Conservation (phyloP, 2,329 filamentous ascomycete genomes). For the Xylaria digitata region DNA sequence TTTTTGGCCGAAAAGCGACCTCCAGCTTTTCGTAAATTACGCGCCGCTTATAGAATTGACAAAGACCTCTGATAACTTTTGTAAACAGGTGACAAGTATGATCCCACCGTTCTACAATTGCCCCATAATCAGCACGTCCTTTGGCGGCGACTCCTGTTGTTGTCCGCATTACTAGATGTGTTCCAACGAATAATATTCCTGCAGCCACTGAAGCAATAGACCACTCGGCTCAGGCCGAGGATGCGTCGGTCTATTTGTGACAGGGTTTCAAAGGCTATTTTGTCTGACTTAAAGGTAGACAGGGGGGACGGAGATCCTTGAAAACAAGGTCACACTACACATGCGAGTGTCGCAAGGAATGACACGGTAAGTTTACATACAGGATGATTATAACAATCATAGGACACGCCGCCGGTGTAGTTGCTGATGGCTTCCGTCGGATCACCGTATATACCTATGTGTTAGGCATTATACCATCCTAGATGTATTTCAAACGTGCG, state of each 20-base stretch:
- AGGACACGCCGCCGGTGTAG: neutral
- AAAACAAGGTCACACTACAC: constrained; percentile 16
- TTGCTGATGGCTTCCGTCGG: neutral
- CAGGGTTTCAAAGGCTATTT: constrained; percentile 49
- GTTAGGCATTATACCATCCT: neutral
- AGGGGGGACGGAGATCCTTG: constrained; percentile 23
- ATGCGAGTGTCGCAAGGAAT: constrained; percentile 8
- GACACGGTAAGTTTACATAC: neutral
- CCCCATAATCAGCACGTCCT: neutral
- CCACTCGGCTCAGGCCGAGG: constrained; percentile 49
- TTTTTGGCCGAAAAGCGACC: neutral
- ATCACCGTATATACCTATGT: neutral
- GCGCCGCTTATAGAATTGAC: neutral
- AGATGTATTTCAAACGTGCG: neutral
- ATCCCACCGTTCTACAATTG: neutral
- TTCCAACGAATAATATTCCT: constrained; percentile 33
- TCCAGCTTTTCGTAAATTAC: neutral
- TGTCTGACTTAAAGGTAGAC: constrained; percentile 35
- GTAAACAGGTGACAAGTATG: neutral
- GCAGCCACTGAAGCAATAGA: constrained; percentile 39
- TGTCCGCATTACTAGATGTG: neutral
- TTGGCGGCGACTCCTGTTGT: constrained; percentile 6
- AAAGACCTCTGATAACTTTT: neutral
- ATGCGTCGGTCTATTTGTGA: constrained; percentile 45
- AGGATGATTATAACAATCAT: neutral